These are phyloP conservation scores for Podila clonocystis DNA, from an alignment of 192 early-diverging fungal genomes.

Conservation along the genomic window DNA sequence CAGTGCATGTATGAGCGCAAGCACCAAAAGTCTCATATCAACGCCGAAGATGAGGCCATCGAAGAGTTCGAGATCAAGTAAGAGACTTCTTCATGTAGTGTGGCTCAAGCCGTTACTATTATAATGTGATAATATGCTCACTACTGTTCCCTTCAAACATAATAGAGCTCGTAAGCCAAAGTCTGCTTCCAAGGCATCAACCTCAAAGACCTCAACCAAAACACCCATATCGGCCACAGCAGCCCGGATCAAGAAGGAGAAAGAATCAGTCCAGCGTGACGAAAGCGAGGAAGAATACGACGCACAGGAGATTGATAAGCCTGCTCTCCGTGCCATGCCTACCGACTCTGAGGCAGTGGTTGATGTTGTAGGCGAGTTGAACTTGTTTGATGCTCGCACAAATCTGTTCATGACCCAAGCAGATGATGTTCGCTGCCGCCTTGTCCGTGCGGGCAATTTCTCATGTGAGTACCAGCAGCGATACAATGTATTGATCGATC, in stretches of 20 bases:
- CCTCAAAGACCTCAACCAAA: slow-evolving; percentile 8
- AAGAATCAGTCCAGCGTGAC: slow-evolving; percentile 40
- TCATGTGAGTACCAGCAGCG: slow-evolving; percentile 18
- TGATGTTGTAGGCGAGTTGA: slow-evolving; percentile 64
- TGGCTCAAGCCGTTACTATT: neutral
- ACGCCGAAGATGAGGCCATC: slow-evolving; percentile 64
- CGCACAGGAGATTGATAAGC: slow-evolving; percentile 21
- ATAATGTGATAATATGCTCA: neutral
- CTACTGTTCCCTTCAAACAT: neutral
- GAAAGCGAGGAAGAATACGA: slow-evolving; percentile 18
- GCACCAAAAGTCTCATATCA: slow-evolving; percentile 52
- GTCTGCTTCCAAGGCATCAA: slow-evolving; percentile 1
- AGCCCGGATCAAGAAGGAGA: slow-evolving; percentile 17
- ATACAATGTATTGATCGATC: neutral
- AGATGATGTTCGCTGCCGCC: slow-evolving; percentile 25
- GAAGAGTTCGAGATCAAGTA: slow-evolving; percentile 56
- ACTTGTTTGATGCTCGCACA: slow-evolving; percentile 69
- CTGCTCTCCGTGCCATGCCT: slow-evolving; percentile 24
- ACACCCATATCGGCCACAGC: slow-evolving; percentile 3
- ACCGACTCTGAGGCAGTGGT: slow-evolving; percentile 60
- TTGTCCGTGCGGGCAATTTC: slow-evolving; percentile 26
- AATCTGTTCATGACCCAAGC: slow-evolving; percentile 67
- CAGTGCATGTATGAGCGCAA: slow-evolving; percentile 74
- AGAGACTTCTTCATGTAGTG: no score
- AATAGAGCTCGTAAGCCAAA: neutral